These are phyloP conservation scores for Alternaria gaisen DNA, from an alignment of 2,329 filamentous ascomycete genomes.

Conservation along the genomic window DNA sequence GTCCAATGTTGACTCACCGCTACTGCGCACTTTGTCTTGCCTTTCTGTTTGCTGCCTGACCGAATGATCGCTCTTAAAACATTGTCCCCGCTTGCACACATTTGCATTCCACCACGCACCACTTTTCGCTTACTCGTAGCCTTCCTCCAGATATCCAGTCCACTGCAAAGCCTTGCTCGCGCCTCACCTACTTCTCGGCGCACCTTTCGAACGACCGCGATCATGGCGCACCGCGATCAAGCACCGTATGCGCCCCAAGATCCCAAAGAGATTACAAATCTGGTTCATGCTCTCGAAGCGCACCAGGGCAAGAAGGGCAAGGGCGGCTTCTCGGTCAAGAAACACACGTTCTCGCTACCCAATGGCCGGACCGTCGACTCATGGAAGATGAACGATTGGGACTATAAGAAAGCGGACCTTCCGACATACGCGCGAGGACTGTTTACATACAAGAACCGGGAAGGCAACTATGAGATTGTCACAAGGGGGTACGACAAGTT, in stretches of 20 bases:
- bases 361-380: slow-evolving; percentile 78
- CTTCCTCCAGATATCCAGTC: slow-evolving; percentile 19
- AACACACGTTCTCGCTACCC: slow-evolving; percentile 76
- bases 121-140: slow-evolving; percentile 24
- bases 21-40: slow-evolving; percentile 6
- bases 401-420: slow-evolving; percentile 87
- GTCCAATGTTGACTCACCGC: slow-evolving; percentile 19
- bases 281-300: slow-evolving; percentile 71
- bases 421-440: slow-evolving; percentile 93
- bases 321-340: slow-evolving; percentile 76
- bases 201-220: slow-evolving; percentile 23
- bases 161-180: not conserved
- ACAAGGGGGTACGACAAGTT: slow-evolving; percentile 98
- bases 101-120: slow-evolving; percentile 13
- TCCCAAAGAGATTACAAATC: slow-evolving; percentile 68
- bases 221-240: slow-evolving; percentile 63
- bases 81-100: slow-evolving; percentile 25
- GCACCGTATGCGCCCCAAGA: slow-evolving; percentile 76
- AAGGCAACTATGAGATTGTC: slow-evolving; percentile 77
- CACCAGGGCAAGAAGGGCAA: slow-evolving; percentile 57
- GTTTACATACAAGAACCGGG: slow-evolving; percentile 79
- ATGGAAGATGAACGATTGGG: slow-evolving; percentile 94
- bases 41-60: slow-evolving; percentile 23
- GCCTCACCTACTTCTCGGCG: not conserved
- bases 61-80: slow-evolving; percentile 27